Evolutionary conservation across 179 eudicot species (phyloP), one percentile per base, ranked within the genome.

Genomic region (Drosera spatulata): DNA sequence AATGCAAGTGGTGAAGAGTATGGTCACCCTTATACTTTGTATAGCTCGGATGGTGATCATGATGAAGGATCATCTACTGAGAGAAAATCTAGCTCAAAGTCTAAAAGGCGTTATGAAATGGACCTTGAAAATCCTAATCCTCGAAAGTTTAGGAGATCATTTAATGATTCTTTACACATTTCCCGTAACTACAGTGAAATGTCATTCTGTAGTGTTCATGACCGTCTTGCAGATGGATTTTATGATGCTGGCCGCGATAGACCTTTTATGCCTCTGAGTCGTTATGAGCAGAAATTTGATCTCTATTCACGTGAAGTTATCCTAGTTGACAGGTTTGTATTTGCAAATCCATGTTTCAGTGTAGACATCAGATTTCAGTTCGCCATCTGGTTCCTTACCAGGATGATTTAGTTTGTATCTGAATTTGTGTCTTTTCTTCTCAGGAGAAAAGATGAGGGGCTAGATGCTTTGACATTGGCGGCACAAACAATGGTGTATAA

Each of bases 221-320:
- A 91, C 68, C 69, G 65, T 77, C 69, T 91, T 42, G 81, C 91
- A 37, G 98, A 91, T 75, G 98, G 98, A 39, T 91, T 91, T 71
- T 91, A 84, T 84, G 98, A 91, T 75, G 98, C 96, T 37, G 98
- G 98, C 15, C 80, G 98, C 41, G 95, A 88, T 75, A 84, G 96
- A 15, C 98, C 98, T 43, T 91, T 91, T 63, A 74, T 82, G 87
- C 75, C 85, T 22, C 77, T 88, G 22, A 50, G 54, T 57, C 79
- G 71, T 50, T 88, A 91, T 67, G 95, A 86, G 72, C 70, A 78
- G 64, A 77, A 43, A 60, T 66, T 79, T 61, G 78, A 77, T 58
- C 72, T 81, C 37, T 73, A 77, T 66, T 82, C 96, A 2, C 98
- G 98, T 67, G 98, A 91, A 76, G 95, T 91, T 47, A 84, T 91